These are phyloP conservation scores for Fraxinus nigra DNA, from an alignment of 305 asterid species.

Conservation along the genomic window DNA sequence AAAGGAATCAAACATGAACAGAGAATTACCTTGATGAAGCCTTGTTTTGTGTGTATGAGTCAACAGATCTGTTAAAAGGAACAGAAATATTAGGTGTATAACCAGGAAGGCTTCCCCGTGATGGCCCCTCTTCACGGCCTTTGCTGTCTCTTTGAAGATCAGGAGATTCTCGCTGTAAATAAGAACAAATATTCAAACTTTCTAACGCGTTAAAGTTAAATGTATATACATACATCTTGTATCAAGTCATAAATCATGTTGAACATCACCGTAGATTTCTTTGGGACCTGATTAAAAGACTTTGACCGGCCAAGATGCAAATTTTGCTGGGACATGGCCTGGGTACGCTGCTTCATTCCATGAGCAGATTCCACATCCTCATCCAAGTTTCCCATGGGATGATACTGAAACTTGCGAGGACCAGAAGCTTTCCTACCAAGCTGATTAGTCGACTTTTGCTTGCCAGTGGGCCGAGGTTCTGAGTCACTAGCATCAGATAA, in stretches of 20 bases:
- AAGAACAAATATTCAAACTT: slow-evolving; percentile 15
- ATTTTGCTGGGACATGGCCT: slow-evolving; percentile 43
- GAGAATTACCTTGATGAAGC: slow-evolving; percentile 51
- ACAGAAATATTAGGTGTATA: slow-evolving; percentile 33
- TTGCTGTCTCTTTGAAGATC: slow-evolving; percentile 47
- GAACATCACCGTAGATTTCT: slow-evolving; percentile 28
- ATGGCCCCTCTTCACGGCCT: slow-evolving; percentile 36
- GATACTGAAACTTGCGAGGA: slow-evolving; percentile 73
- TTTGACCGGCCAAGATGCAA: slow-evolving; percentile 47
- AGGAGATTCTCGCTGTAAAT: slow-evolving; percentile 48
- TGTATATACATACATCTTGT: neutral
- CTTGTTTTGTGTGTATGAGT: slow-evolving; percentile 33
- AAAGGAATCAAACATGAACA: neutral
- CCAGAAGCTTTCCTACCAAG: slow-evolving; percentile 46
- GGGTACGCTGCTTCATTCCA: slow-evolving; percentile 49
- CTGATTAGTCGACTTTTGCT: slow-evolving; percentile 56
- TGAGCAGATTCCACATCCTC: slow-evolving; percentile 44
- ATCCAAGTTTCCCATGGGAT: slow-evolving; percentile 85
- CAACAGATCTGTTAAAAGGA: slow-evolving; percentile 43
- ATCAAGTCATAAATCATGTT: slow-evolving; percentile 32
- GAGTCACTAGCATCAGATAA: slow-evolving; percentile 55
- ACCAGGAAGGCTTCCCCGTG: slow-evolving; percentile 42
- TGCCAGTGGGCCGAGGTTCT: slow-evolving; percentile 49
- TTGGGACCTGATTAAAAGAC: slow-evolving; percentile 46
- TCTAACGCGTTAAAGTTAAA: slow-evolving; percentile 9